Base-by-base conservation (phyloP, 371 early-diverging fungal genomes). In the Aphelidium insulamus region DNA sequence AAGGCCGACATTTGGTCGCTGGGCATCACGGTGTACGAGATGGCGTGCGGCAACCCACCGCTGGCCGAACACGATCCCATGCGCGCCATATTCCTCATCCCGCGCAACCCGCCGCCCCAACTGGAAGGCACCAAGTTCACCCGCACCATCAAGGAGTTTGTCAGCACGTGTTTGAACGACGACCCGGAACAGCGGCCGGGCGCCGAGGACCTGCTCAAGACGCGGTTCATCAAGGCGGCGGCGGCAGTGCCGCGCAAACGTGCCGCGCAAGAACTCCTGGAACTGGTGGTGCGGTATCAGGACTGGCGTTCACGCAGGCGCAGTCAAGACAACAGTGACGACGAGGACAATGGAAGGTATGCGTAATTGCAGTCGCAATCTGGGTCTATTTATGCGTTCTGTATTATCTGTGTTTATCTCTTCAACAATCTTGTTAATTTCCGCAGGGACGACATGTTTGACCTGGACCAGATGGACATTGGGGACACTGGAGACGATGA, bases 21-120 rank as follows among this genome's bases (percentile, higher is more conserved):
- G 14, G 97, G 97, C 8, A 92, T 95, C 37, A 92, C 97, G 3
- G 76, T 87, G 9, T 87, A 84, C 39, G 97, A 95, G 46, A 75
- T 95, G 45, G 80, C 83, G 5, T 81, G 77, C 6, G 92, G 92
- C 5, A 80, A 77, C 32, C 97, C 94, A 4, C 97, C 97, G 0
- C 71, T 81, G 34, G 79, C 88, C 1, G 74, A 91, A 30, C 69
- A 76, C 25, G 87, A 88, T 42, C 88, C 88, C 4, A 73, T 83
- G 63, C 62, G 74, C 26, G 91, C 91, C 1, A 64, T 92, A 26
- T 74, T 80, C 27, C 49, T 83, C 34, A 87, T 92, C 34, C 85
- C 88, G 5, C 42, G 51, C 26, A 45, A 45, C 25, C 45, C 43
- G 5, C 56, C 58, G 14, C 52, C 56, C 31, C 37, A 31, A 26